Conservation (phyloP, 768 basidiomycete genomes). For the Lepiota brunneoincarnata region DNA sequence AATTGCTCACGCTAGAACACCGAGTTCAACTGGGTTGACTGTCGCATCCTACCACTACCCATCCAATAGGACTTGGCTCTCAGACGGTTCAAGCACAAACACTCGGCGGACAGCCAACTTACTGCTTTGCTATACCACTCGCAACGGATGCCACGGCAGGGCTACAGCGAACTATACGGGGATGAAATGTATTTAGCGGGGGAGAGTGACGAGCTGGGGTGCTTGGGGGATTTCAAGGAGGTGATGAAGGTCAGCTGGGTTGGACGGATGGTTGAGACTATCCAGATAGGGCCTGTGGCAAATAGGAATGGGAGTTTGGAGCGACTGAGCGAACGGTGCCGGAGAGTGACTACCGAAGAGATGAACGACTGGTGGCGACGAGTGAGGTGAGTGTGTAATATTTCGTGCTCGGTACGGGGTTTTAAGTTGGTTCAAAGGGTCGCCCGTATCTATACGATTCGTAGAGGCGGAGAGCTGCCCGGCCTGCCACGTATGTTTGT, state of each 20-base stretch:
- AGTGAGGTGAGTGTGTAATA: neutral
- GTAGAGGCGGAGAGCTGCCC: neutral
- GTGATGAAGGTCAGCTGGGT: neutral
- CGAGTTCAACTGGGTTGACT: no score
- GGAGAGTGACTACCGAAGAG: constrained; percentile 9
- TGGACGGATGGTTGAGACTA: neutral
- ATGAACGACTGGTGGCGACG: constrained; percentile 5
- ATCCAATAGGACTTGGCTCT: no score
- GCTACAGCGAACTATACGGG: no score
- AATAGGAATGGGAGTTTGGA: neutral
- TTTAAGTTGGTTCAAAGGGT: neutral
- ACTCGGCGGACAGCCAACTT: no score
- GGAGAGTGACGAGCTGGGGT: neutral
- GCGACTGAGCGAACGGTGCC: neutral
- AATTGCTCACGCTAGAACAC: no score
- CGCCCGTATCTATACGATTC: constrained; percentile 6
- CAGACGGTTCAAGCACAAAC: no score
- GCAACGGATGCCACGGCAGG: no score
- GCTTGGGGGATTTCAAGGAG: neutral
- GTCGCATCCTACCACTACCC: no score
- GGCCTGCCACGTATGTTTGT: no score
- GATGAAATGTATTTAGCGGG: neutral
- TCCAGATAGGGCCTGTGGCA: constrained; percentile 12
- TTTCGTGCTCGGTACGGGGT: neutral
- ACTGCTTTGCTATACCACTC: no score